Evolutionary conservation across 306 rosid species (phyloP), one percentile per base, ranked within the genome.

Genomic region (Cucurbita moschata): DNA sequence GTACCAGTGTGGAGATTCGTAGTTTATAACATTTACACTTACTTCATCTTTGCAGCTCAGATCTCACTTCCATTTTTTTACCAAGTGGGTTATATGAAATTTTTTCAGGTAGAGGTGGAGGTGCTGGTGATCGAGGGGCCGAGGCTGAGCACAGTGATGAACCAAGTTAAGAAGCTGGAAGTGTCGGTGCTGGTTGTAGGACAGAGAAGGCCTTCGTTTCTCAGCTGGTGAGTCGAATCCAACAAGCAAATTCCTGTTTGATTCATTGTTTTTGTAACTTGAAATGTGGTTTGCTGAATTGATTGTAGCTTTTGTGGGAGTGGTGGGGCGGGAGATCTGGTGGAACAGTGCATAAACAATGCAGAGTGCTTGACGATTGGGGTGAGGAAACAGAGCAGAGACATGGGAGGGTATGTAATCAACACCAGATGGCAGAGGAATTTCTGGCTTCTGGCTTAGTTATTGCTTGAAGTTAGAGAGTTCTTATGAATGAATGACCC

Each of bases 381-480:
- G 77, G 99, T 94, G 78, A 87, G 96, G 82, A 94, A 89, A 85
- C 90, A 92, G 79, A 88, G 97, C 86, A 85, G 79, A 37, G 97
- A 94, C 62, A 88, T 82, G 53, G 81, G 88, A 38, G 97, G 97
- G 59, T 94, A 91, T 78, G 81, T 89, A 7, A 88, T 94, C 83
- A 91, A 88, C 84, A 94, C 96, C 59, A 89, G 91, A 85, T 89
- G 96, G 97, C 99, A 91, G 90, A 94, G 88, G 86, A 82, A 91
- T 77, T 94, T 89, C 85, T 94, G 99, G 99, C 96, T 94, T 67
- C 84, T 94, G 77, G 99, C 99, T 79, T 94, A 84, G 81, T 43
- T 44, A 78, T 30, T 40, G 63, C 55, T 51, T 69, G 5, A 47
- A 53, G 40, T 26, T 12, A 57, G 74, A 49, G 70, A 63, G 50